phyloP scores from a whole-genome alignment of 352 stramenopile species.

The Ophiocytium majus region DNA sequence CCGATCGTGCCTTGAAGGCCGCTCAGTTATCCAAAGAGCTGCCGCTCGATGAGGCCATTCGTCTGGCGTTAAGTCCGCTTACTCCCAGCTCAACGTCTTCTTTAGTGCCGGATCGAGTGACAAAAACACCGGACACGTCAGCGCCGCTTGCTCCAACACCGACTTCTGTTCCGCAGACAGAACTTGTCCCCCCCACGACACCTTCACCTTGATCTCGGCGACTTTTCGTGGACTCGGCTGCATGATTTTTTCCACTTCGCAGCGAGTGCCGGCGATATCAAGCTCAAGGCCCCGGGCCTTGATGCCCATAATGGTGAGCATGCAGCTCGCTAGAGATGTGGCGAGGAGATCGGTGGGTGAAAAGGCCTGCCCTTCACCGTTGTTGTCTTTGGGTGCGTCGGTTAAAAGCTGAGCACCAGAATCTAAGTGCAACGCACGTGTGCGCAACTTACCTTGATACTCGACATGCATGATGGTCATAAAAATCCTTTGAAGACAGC shows the following conservation, averaged over 20 bases:
- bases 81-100: neutral
- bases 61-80: neutral
- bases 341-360: slow-evolving; percentile 6
- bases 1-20: neutral
- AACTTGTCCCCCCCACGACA: neutral
- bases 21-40: neutral
- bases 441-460: neutral
- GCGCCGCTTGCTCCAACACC: neutral
- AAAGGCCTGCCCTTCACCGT: slow-evolving; percentile 5
- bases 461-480: neutral
- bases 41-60: neutral
- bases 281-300: neutral
- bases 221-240: slow-evolving; percentile 5
- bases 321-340: neutral
- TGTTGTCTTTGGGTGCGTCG: neutral
- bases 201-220: neutral
- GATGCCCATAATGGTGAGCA: slow-evolving; percentile 1
- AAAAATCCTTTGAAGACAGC: neutral
- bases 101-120: neutral
- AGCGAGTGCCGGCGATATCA: neutral
- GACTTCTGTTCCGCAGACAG: neutral
- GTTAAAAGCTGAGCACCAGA: neutral
- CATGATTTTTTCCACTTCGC: neutral
- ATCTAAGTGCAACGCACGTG: neutral
- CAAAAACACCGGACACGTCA: neutral